These are phyloP conservation scores for Stephanodiscus triporus DNA, from an alignment of 108 stramenopile genomes.

Conservation along the genomic window DNA sequence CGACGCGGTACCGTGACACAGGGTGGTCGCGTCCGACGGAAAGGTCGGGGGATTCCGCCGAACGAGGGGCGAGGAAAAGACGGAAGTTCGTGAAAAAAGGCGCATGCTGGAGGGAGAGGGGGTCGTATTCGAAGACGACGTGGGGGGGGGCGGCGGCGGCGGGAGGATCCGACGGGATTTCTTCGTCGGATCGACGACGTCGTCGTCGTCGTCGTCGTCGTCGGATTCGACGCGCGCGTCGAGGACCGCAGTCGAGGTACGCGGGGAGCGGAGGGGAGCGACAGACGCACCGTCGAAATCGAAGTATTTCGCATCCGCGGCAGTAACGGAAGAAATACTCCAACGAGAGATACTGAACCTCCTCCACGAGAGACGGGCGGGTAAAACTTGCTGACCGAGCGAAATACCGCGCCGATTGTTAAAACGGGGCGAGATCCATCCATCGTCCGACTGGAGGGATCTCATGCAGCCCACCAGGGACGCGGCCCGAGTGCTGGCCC, in stretches of 20 bases:
- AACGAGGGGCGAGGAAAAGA: constrained; percentile 31
- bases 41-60: constrained; percentile 44
- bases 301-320: constrained; percentile 4
- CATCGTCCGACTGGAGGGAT: constrained; percentile 34
- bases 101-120: constrained; percentile 47
- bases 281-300: not conserved
- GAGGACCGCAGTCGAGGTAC: not conserved
- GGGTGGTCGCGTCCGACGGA: constrained; percentile 55
- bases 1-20: constrained; percentile 45
- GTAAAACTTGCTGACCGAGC: constrained; percentile 57
- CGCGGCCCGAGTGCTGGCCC: constrained; percentile 37
- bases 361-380: constrained; percentile 19
- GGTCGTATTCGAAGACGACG: constrained; percentile 30
- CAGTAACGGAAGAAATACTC: constrained; percentile 17
- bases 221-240: not conserved
- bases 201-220: not conserved
- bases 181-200: constrained; percentile 16
- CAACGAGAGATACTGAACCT: constrained; percentile 39
- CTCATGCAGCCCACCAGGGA: constrained; percentile 50
- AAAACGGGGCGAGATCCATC: constrained; percentile 36
- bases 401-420: constrained; percentile 41
- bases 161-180: constrained; percentile 22
- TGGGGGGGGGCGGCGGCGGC: not conserved
- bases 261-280: not conserved
- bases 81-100: constrained; percentile 32